phyloP scores from a whole-genome alignment of 1,139 yeast species.

The Suhomyces yuchorum region DNA sequence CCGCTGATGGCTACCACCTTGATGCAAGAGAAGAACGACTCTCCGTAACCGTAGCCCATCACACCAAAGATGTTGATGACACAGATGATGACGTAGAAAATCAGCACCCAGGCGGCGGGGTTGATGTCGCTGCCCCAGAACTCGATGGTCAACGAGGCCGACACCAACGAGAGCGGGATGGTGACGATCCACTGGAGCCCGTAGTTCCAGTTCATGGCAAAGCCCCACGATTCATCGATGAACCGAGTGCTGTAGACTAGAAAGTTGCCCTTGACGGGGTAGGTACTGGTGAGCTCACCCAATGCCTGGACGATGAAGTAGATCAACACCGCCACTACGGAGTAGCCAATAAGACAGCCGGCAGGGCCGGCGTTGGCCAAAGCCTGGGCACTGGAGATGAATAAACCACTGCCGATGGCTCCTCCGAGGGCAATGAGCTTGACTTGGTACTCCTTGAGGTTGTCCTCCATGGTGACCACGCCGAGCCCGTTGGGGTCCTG shows the following conservation, averaged over 20 bases:
- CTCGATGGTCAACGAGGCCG: conserved; percentile 25
- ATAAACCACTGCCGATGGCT: conserved; percentile 45
- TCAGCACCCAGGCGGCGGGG: conserved; percentile 26
- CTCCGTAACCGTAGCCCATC: conserved; percentile 24
- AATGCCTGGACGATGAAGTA: conserved; percentile 27
- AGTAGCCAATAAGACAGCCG: conserved; percentile 26
- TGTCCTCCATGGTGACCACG: conserved; percentile 17
- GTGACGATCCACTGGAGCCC: conserved; percentile 28
- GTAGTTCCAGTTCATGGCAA: conserved; percentile 30
- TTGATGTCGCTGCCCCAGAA: conserved; percentile 24
- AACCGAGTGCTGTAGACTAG: conserved; percentile 26
- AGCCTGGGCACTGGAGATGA: conserved; percentile 32
- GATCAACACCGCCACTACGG: conserved; percentile 23
- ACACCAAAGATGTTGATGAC: conserved; percentile 24
- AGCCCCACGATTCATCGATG: conserved; percentile 28
- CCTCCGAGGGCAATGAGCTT: conserved; percentile 44
- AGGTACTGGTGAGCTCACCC: conserved; percentile 24
- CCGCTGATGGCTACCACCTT: conserved; percentile 26
- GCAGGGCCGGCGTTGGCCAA: conserved; percentile 25
- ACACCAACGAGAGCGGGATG: conserved; percentile 26
- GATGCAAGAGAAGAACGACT: conserved; percentile 23
- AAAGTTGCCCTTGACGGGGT: conserved; percentile 27
- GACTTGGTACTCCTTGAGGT: conserved; percentile 18
- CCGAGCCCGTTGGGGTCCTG: conserved; percentile 7
- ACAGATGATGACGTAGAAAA: conserved; percentile 24